These are phyloP conservation scores for Anthostomella pinea DNA, from an alignment of 2,329 filamentous ascomycete species.

Conservation along the genomic window DNA sequence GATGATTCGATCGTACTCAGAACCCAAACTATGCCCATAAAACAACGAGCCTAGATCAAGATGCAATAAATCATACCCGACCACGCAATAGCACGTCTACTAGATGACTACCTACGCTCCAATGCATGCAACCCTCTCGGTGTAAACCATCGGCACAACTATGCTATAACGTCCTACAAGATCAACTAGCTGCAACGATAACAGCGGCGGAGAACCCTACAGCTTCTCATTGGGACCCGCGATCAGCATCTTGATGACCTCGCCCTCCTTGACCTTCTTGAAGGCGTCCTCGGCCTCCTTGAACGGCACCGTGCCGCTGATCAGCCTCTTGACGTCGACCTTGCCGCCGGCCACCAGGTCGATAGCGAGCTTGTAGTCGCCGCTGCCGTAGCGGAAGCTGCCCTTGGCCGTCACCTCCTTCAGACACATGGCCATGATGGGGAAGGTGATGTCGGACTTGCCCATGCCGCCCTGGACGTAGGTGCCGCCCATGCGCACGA, in stretches of 20 bases:
- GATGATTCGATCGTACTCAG: no score
- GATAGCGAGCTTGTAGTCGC: slow-evolving; percentile 83
- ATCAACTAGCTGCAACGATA: slow-evolving; percentile 2
- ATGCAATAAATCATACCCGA: no score
- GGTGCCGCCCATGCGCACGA: slow-evolving; percentile 66
- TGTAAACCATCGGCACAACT: no score
- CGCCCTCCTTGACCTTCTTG: slow-evolving; percentile 77
- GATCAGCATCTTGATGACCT: slow-evolving; percentile 70
- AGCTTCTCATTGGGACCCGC: slow-evolving; percentile 62
- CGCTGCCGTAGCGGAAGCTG: slow-evolving; percentile 84
- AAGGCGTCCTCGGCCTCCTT: slow-evolving; percentile 83
- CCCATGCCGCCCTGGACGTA: slow-evolving; percentile 93
- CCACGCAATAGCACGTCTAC: no score
- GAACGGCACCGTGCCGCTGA: slow-evolving; percentile 76
- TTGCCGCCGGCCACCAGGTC: slow-evolving; percentile 70
- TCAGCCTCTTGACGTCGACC: slow-evolving; percentile 78
- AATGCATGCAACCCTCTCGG: no score
- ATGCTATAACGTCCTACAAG: slow-evolving; percentile 5
- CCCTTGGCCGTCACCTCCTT: slow-evolving; percentile 88
- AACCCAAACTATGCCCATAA: no score
- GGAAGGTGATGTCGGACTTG: slow-evolving; percentile 81
- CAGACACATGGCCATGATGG: slow-evolving; percentile 83
- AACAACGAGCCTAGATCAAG: no score
- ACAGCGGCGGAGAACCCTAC: slow-evolving; percentile 7
- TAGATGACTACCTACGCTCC: no score